Percentiles rank a stretch among this genome's conserved stretches.
phyloP scores from a whole-genome alignment of 352 stramenopile species.

The Phytophthora uliginosa region DNA sequence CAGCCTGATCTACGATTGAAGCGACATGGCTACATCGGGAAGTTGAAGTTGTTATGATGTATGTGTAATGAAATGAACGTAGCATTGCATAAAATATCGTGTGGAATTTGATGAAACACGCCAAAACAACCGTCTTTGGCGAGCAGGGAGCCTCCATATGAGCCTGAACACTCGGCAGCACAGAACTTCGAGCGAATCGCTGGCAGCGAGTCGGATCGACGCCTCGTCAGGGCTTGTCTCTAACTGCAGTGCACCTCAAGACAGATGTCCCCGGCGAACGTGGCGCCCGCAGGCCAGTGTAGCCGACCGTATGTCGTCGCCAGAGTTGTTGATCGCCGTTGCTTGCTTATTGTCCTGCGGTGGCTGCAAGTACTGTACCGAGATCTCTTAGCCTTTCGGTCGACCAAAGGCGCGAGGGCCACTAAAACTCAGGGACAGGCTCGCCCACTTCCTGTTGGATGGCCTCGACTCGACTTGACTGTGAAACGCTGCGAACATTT shows the following conservation, averaged over 20 bases:
- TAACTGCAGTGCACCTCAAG: slow-evolving; percentile 22
- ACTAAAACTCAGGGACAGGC: slow-evolving; percentile 16
- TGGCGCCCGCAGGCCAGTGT: slow-evolving; percentile 6
- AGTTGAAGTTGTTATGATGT: slow-evolving; percentile 39
- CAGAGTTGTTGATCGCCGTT: slow-evolving; percentile 15
- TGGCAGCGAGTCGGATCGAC: slow-evolving; percentile 6
- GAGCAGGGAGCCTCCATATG: background rate
- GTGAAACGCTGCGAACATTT: slow-evolving; percentile 11
- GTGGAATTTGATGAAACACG: slow-evolving; percentile 2
- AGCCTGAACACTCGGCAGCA: background rate
- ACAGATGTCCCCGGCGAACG: slow-evolving; percentile 34
- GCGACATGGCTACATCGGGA: slow-evolving; percentile 27
- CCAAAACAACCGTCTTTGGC: background rate
- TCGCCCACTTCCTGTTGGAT: slow-evolving; percentile 18
- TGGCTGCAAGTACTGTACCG: background rate
- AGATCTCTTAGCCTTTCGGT: background rate
- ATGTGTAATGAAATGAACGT: slow-evolving; percentile 3
- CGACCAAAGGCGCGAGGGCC: slow-evolving; percentile 3
- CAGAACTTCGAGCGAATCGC: background rate
- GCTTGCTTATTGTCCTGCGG: background rate
- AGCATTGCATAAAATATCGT: background rate
- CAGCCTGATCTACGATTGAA: slow-evolving; percentile 88
- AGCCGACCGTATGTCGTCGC: slow-evolving; percentile 2
- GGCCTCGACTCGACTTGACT: slow-evolving; percentile 5
- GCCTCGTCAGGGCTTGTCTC: slow-evolving; percentile 16